Conservation (phyloP, 2,329 filamentous ascomycete species). For the Hyphodiscus sp. region DNA sequence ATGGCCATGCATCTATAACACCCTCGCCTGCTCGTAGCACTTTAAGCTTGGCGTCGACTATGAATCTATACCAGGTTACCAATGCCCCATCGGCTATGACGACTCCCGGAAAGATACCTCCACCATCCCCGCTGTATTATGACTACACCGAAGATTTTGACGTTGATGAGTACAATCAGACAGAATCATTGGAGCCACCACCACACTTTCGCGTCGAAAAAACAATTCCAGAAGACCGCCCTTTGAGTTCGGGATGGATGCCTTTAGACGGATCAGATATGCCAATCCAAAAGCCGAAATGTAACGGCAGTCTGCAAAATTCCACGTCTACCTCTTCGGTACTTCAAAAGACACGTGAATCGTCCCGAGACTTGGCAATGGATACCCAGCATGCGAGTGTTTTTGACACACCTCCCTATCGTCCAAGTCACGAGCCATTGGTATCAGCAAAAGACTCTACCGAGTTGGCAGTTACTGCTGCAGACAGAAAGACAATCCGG, state of each 20-base stretch:
- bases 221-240: slow-evolving; percentile 26
- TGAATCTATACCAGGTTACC: slow-evolving; percentile 18
- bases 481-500: slow-evolving; percentile 8
- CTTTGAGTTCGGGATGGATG: slow-evolving; percentile 16
- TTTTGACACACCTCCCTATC: not conserved
- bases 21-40: slow-evolving; percentile 28
- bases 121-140: slow-evolving; percentile 28
- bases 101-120: slow-evolving; percentile 22
- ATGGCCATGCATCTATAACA: slow-evolving; percentile 18
- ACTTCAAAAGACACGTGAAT: not conserved
- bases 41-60: slow-evolving; percentile 27
- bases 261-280: slow-evolving; percentile 2
- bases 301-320: slow-evolving; percentile 7
- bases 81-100: slow-evolving; percentile 20
- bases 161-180: slow-evolving; percentile 16
- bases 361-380: not conserved
- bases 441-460: not conserved
- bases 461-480: not conserved
- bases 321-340: slow-evolving; percentile 14
- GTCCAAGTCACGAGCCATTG: not conserved
- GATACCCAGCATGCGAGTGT: not conserved
- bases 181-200: slow-evolving; percentile 17
- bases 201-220: slow-evolving; percentile 25
- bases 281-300: slow-evolving; percentile 2
- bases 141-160: slow-evolving; percentile 32